These are phyloP conservation scores for Tetracentron sinense DNA, from an alignment of 164 flowering plant genomes.

Conservation along the genomic window DNA sequence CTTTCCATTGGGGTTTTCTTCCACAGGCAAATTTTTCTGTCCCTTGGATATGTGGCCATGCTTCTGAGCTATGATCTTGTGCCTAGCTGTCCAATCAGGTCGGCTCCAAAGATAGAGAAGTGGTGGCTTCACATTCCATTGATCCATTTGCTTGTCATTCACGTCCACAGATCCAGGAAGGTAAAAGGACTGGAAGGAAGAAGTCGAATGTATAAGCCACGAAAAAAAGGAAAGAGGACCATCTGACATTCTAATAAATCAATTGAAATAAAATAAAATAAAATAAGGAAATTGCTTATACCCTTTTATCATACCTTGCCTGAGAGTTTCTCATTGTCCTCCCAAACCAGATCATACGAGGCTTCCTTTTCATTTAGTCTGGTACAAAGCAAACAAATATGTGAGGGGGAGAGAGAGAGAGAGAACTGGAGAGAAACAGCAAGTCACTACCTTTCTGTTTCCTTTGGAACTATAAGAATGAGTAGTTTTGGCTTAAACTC, in stretches of 20 bases:
- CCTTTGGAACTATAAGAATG: conserved; percentile 79
- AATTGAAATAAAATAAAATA: conserved; percentile 3
- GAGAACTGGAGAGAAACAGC: conserved; percentile 1
- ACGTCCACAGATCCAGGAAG: conserved; percentile 77
- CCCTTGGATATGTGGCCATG: conserved; percentile 37
- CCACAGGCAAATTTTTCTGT: neutral
- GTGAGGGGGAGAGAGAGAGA: conserved; percentile 2
- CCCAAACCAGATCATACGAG: conserved; percentile 66
- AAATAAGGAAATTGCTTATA: neutral
- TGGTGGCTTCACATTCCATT: conserved; percentile 69
- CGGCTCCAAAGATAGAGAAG: conserved; percentile 86
- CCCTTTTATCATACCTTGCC: conserved; percentile 50
- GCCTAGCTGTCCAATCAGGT: conserved; percentile 53
- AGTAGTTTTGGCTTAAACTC: conserved; percentile 83
- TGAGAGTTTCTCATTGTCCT: conserved; percentile 46
- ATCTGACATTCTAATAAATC: neutral
- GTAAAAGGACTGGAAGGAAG: conserved; percentile 66
- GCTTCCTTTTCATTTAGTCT: conserved; percentile 58
- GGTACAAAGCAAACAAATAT: conserved; percentile 11
- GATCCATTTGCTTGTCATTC: conserved; percentile 60
- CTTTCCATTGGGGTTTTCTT: conserved; percentile 3
- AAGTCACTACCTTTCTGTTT: conserved; percentile 55
- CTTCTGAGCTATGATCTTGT: conserved; percentile 53
- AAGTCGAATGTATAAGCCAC: conserved; percentile 5
- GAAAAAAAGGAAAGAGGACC: conserved; percentile 1